Evolutionary conservation across 2,329 filamentous ascomycete species (phyloP).

Genomic region (Fusarium austroafricanum): DNA sequence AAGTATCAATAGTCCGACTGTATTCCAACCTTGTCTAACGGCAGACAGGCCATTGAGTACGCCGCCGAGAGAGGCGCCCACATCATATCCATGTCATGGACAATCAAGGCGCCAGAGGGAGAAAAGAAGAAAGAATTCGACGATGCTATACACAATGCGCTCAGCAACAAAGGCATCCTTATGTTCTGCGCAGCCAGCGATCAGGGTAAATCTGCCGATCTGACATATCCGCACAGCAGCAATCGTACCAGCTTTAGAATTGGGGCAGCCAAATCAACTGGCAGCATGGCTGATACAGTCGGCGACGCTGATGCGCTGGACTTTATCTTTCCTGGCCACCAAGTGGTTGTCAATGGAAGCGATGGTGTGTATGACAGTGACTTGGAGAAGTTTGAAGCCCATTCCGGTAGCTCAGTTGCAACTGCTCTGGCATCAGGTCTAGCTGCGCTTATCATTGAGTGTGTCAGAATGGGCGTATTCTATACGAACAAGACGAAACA

Average conservation of each 20-base stretch:
- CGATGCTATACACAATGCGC: not conserved
- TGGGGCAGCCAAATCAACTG: conserved; percentile 19
- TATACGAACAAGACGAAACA: conserved; percentile 1
- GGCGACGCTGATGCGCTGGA: not conserved
- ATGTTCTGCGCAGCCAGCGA: not conserved
- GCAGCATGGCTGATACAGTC: conserved; percentile 8
- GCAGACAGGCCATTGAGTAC: not conserved
- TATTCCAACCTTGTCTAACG: not conserved
- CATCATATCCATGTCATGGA: conserved; percentile 1
- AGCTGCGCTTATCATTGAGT: conserved; percentile 11
- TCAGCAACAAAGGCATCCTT: not conserved
- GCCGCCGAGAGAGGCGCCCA: not conserved
- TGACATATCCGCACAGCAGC: conserved; percentile 11
- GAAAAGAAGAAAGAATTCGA: not conserved
- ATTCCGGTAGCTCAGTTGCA: conserved; percentile 14
- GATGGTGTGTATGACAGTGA: not conserved
- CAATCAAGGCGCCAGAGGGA: not conserved
- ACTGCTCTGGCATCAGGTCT: conserved; percentile 1
- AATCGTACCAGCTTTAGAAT: conserved; percentile 19
- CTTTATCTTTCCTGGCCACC: not conserved
- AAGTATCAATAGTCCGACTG: too few relatives aligned
- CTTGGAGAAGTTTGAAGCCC: not conserved
- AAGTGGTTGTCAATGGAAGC: not conserved
- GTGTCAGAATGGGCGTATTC: not conserved
- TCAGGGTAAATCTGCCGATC: conserved; percentile 12